Evolutionary conservation across 169 alveolate genomes (phyloP), one percentile per base, ranked within the genome.

Genomic region (Plasmodium gonderi): DNA sequence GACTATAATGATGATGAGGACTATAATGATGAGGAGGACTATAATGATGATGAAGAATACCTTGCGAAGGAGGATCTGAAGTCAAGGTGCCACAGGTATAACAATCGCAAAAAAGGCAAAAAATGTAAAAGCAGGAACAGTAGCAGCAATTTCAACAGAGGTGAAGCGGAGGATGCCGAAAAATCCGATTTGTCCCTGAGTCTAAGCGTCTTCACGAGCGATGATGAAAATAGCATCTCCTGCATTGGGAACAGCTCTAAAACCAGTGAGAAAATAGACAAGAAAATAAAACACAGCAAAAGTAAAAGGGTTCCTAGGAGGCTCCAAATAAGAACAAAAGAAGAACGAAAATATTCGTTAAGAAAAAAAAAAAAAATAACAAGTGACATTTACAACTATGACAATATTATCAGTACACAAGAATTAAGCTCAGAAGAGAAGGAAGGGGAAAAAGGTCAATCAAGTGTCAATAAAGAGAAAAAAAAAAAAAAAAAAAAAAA

Each of bases 201-300:
- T 42, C 40, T 83, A 44, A 69, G 83, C 40, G 12, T 83, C 26
- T 83, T 83, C 40, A 83, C 77, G 1, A 83, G 92, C 44, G 92
- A 83, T 17, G 29, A 45, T 29, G 92, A 72, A 31, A 26, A 36
- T 38, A 36, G 33, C 40, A 60, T 40, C 33, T 33, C 33, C 33
- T 26, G 26, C 29, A 42, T 31, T 45, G 77, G 75, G 12, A 38
- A 81, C 11, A 36, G 8, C 64, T 1, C 31, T n/a, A 20, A 29
- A 40, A 8, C 1, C 20, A 65, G 72, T 17, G 11, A 83, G 1
- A 20, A 23, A 69, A 45, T 5, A 17, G 40, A 42, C 5, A 47
- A 3, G 3, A 36, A 72, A 33, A 72, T 8, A 47, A 40, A 29
- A 69, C 8, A 42, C 5, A 72, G 44, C 54, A 31, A 12, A 17